These are phyloP conservation scores for Venturia effusa DNA, from an alignment of 2,329 filamentous ascomycete genomes.

Conservation along the genomic window DNA sequence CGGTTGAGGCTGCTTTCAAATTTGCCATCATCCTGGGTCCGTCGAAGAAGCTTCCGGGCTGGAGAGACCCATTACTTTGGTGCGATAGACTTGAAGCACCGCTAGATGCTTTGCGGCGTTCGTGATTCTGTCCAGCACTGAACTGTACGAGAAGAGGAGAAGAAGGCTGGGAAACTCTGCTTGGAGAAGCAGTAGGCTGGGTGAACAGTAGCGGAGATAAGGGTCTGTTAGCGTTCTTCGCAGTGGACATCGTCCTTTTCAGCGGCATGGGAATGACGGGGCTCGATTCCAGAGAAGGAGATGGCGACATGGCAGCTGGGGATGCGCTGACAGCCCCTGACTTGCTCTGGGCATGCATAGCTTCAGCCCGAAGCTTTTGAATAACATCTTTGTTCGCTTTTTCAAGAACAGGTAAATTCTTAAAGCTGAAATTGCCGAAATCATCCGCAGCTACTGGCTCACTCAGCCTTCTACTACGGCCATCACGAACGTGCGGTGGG, in stretches of 20 bases:
- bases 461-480: conserved; percentile 76
- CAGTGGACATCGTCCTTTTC: conserved; percentile 73
- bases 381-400: conserved; percentile 99
- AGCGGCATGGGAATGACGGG: conserved; percentile 71
- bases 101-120: conserved; percentile 85
- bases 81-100: conserved; percentile 77
- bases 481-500: conserved; percentile 87
- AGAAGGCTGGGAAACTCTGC: conserved; percentile 66
- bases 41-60: conserved; percentile 63
- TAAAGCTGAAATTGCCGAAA: conserved; percentile 94
- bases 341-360: conserved; percentile 59
- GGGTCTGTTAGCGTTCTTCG: conserved; percentile 59
- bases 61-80: conserved; percentile 53
- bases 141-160: conserved; percentile 96
- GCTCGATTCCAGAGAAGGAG: conserved; percentile 70
- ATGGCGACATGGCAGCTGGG: conserved; percentile 37
- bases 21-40: conserved; percentile 48
- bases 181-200: conserved; percentile 78
- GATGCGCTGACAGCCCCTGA: conserved; percentile 30
- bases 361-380: conserved; percentile 86
- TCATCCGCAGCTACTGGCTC: conserved; percentile 85
- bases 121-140: conserved; percentile 69
- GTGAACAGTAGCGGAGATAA: conserved; percentile 75
- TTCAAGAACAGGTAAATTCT: conserved; percentile 90
- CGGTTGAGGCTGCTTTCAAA: conserved; percentile 39